These are phyloP conservation scores for Apodospora peruviana DNA, from an alignment of 495 filamentous ascomycete genomes.

Conservation along the genomic window DNA sequence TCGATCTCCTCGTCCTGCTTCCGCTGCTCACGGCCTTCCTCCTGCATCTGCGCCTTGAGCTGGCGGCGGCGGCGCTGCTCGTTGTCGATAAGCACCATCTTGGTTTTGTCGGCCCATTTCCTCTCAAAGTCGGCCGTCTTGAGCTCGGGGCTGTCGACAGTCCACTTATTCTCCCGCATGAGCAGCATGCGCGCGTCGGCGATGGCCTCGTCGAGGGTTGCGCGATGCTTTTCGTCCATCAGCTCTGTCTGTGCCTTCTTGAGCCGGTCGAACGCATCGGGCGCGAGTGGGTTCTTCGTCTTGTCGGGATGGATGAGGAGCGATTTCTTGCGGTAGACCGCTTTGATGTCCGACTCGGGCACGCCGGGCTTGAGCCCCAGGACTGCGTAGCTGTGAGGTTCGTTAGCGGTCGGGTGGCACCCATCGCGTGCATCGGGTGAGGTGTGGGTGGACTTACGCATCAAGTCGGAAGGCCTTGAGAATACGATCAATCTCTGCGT, in stretches of 20 bases:
- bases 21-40: slow-evolving; percentile 88
- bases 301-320: slow-evolving; percentile 98
- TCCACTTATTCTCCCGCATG: slow-evolving; percentile 91
- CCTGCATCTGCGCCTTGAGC: slow-evolving; percentile 89
- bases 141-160: slow-evolving; percentile 77
- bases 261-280: slow-evolving; percentile 93
- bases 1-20: slow-evolving; percentile 83
- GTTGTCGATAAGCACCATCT: slow-evolving; percentile 85
- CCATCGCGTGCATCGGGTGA: not conserved
- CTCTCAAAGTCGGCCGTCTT: slow-evolving; percentile 73
- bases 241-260: slow-evolving; percentile 90
- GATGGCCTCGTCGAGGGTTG: slow-evolving; percentile 85
- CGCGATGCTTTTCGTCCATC: slow-evolving; percentile 88
- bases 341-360: slow-evolving; percentile 92
- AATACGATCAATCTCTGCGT: slow-evolving; percentile 94
- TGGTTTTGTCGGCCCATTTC: slow-evolving; percentile 89
- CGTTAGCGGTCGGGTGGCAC: not conserved
- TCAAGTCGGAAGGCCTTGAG: slow-evolving; percentile 84
- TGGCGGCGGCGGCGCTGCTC: slow-evolving; percentile 80
- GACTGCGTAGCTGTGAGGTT: slow-evolving; percentile 71
- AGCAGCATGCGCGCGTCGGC: slow-evolving; percentile 90
- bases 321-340: slow-evolving; percentile 87
- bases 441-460: slow-evolving; percentile 51
- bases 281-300: slow-evolving; percentile 83
- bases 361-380: slow-evolving; percentile 95